A percentile compares a stretch with the other conserved stretches of the same genome.
Conservation (phyloP, 306 rosid species). For the Ziziphus jujuba region DNA sequence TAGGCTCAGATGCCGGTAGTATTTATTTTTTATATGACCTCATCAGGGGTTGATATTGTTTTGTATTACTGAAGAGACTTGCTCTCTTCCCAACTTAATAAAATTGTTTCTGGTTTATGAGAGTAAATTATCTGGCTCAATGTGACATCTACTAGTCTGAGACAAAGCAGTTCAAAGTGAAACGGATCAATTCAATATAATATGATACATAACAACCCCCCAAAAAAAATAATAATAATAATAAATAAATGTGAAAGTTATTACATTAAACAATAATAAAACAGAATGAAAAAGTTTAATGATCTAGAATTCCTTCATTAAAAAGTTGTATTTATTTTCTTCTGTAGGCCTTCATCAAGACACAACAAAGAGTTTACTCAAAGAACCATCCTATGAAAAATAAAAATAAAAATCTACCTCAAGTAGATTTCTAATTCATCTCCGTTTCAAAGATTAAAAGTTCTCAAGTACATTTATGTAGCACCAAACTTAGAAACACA, state of each 20-base stretch:
- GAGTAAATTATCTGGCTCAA: background rate
- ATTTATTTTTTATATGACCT: conserved; percentile 5
- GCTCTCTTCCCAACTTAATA: conserved; percentile 14
- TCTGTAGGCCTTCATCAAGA: background rate
- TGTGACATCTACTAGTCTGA: no score
- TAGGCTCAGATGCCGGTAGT: background rate
- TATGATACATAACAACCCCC: no score
- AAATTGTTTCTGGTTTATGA: conserved; percentile 4
- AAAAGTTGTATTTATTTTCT: no score
- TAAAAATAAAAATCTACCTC: no score
- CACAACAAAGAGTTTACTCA: background rate
- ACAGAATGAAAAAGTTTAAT: background rate
- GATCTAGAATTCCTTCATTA: background rate
- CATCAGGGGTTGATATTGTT: conserved; percentile 8
- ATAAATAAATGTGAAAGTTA: background rate
- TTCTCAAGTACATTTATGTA: background rate
- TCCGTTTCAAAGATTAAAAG: background rate
- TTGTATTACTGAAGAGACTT: conserved; percentile 10
- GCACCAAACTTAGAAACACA: background rate
- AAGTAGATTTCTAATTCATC: background rate
- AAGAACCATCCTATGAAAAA: no score
- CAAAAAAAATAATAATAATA: no score
- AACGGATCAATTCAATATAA: no score
- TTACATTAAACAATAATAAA: background rate
- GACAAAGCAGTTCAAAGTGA: no score